Evolutionary conservation across 495 filamentous ascomycete genomes (phyloP).

Genomic region (Xylaria flabelliformis): DNA sequence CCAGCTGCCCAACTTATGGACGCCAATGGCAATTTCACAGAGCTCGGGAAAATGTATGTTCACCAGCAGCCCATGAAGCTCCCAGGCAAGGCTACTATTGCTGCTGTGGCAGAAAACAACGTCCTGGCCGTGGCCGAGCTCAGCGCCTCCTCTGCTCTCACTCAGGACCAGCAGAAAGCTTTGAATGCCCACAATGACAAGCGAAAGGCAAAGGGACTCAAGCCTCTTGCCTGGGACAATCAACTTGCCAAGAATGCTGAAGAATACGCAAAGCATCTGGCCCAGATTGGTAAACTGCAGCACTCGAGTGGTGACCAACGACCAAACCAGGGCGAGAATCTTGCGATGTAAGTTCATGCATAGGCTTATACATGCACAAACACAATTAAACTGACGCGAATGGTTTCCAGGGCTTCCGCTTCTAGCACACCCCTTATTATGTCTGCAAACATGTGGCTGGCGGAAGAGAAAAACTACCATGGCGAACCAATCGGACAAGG

Average conservation of each 20-base stretch:
- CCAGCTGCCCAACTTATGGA: constrained; percentile 56
- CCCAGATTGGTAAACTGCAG: constrained; percentile 37
- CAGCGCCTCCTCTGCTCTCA: constrained; percentile 28
- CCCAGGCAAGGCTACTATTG: constrained; percentile 26
- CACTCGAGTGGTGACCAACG: constrained; percentile 42
- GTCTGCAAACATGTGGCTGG: constrained; percentile 39
- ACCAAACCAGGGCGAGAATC: constrained; percentile 49
- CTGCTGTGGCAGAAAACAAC: constrained; percentile 8
- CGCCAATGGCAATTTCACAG: constrained; percentile 47
- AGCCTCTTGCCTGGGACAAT: constrained; percentile 43
- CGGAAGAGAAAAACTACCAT: constrained; percentile 46
- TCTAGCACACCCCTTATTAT: constrained; percentile 30
- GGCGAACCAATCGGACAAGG: constrained; percentile 49
- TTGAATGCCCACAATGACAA: constrained; percentile 42
- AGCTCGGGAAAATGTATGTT: constrained; percentile 49
- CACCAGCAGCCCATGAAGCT: constrained; percentile 36
- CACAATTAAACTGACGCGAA: neutral
- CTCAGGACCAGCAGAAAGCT: constrained; percentile 35
- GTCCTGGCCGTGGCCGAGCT: constrained; percentile 12
- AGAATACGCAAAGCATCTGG: constrained; percentile 43
- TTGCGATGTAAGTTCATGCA: constrained; percentile 41
- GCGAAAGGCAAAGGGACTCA: constrained; percentile 36
- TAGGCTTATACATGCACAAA: neutral
- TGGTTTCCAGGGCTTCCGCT: constrained; percentile 26
- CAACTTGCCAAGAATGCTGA: constrained; percentile 43